These are phyloP conservation scores for Magnaporthiopsis incrustans DNA, from an alignment of 2,329 filamentous ascomycete genomes.

Conservation along the genomic window DNA sequence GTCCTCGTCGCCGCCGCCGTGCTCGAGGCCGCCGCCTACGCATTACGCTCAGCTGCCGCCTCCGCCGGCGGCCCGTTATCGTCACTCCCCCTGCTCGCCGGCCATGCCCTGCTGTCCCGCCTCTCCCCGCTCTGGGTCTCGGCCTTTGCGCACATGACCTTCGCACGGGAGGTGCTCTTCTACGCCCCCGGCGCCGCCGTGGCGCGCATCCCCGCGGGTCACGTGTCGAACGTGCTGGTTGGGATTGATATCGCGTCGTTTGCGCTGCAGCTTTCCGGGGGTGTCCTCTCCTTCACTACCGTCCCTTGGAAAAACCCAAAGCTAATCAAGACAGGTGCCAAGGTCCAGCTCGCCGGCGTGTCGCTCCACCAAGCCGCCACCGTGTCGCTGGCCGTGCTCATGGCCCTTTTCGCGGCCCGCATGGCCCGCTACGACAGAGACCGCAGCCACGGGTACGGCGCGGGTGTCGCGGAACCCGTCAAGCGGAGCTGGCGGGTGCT, in stretches of 20 bases:
- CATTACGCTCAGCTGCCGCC: slow-evolving; percentile 19
- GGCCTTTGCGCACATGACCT: slow-evolving; percentile 36
- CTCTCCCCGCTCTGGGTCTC: slow-evolving; percentile 37
- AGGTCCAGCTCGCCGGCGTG: slow-evolving; percentile 31
- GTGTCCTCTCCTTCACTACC: slow-evolving; percentile 14
- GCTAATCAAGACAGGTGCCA: slow-evolving; percentile 20
- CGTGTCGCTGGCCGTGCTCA: slow-evolving; percentile 27
- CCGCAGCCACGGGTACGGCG: slow-evolving; percentile 10
- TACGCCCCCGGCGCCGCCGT: slow-evolving; percentile 26
- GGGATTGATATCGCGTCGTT: slow-evolving; percentile 40
- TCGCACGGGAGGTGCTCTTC: slow-evolving; percentile 30
- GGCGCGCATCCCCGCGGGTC: slow-evolving; percentile 21
- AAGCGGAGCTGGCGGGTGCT: slow-evolving; percentile 25
- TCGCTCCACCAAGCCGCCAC: slow-evolving; percentile 29
- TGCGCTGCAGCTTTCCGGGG: slow-evolving; percentile 33
- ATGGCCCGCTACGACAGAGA: slow-evolving; percentile 11
- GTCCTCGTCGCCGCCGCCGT: slow-evolving; percentile 31
- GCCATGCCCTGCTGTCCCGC: slow-evolving; percentile 28
- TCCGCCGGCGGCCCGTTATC: slow-evolving; percentile 16
- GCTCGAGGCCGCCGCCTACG: slow-evolving; percentile 30
- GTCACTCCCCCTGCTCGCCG: slow-evolving; percentile 16
- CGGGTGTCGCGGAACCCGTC: not conserved
- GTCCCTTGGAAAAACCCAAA: slow-evolving; percentile 15
- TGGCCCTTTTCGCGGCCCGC: slow-evolving; percentile 25
- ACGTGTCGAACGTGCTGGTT: slow-evolving; percentile 37